These are phyloP conservation scores for Alternaria angustiovoidea DNA, from an alignment of 2,329 filamentous ascomycete genomes.

Conservation along the genomic window DNA sequence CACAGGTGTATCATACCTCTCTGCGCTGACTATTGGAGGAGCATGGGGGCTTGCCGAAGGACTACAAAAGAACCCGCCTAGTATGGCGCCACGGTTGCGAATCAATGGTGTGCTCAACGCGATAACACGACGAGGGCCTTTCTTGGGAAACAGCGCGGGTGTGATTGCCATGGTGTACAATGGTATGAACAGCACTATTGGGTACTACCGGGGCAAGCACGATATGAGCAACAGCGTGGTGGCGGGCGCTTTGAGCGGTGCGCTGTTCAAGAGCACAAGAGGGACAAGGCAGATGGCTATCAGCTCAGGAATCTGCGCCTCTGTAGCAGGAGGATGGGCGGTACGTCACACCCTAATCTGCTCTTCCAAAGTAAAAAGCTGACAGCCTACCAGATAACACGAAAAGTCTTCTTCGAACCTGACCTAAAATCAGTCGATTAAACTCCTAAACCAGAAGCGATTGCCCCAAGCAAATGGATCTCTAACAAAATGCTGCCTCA, in stretches of 20 bases:
- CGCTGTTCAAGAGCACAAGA: slow-evolving; percentile 95
- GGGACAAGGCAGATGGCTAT: slow-evolving; percentile 93
- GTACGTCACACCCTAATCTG: slow-evolving; percentile 58
- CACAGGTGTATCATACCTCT: slow-evolving; percentile 90
- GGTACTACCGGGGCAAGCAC: slow-evolving; percentile 51
- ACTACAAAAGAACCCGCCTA: slow-evolving; percentile 72
- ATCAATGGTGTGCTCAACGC: slow-evolving; percentile 96
- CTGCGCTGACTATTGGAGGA: slow-evolving; percentile 85
- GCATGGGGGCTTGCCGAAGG: slow-evolving; percentile 94
- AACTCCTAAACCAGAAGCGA: not conserved
- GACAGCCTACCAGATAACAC: slow-evolving; percentile 27
- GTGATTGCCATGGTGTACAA: slow-evolving; percentile 98
- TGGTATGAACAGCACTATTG: slow-evolving; percentile 61
- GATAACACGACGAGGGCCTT: slow-evolving; percentile 89
- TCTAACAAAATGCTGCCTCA: not conserved
- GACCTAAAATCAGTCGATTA: slow-evolving; percentile 17
- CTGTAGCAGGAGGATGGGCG: slow-evolving; percentile 86
- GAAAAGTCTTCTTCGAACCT: slow-evolving; percentile 40
- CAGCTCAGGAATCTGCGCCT: slow-evolving; percentile 87
- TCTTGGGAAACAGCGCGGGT: slow-evolving; percentile 93
- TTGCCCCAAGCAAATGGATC: not conserved
- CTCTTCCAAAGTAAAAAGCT: not conserved
- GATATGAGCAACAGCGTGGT: slow-evolving; percentile 88
- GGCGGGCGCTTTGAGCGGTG: slow-evolving; percentile 87
- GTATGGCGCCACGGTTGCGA: slow-evolving; percentile 86